Evolutionary conservation across 345 rosid species (phyloP), one percentile per base, ranked within the genome.

Genomic region (Trapa incisa): DNA sequence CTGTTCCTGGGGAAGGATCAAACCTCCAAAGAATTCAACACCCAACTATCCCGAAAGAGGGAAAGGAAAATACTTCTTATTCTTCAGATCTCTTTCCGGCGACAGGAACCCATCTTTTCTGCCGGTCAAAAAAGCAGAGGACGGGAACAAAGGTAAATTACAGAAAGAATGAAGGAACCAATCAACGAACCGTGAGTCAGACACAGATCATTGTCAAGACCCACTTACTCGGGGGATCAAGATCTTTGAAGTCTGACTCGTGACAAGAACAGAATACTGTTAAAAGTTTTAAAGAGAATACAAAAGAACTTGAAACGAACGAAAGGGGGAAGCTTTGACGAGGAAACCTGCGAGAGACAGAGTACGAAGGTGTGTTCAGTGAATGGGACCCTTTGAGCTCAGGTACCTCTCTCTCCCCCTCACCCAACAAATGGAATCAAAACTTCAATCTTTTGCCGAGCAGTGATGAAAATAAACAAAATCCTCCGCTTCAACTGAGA

Each of bases 311-410:
- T 54, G 60, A 1, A n/a, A 54, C 60, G 60, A 54, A 54, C 60
- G 7, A 35, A 58, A 35, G 63, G 3, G 37, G 37, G 38, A 32
- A 58, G 22, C 33, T 29, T 35, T 54, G 63, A 58, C 15, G 38
- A 58, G 15, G 37, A 2, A 58, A 32, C 63, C 38, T 32, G 63
- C 36, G 37, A 10, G 63, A 58, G 37, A 58, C 63, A 58, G 15
- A 58, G 63, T 33, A 58, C 63, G 38, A 9, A 10, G 38, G 32
- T 58, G 38, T 3, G 38, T 3, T 29, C 63, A 10, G 37, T 22
- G 12, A 58, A 58, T 58, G 63, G 63, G 63, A 58, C 63, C 63
- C 63, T 33, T 58, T 58, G 63, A 58, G 63, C 36, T 58, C 16
- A 17, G 36, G 4, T 22, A 37, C 2, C 60, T 14, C 57, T 14